Conservation (phyloP, 768 basidiomycete species). For the Boletus coccyginus region DNA sequence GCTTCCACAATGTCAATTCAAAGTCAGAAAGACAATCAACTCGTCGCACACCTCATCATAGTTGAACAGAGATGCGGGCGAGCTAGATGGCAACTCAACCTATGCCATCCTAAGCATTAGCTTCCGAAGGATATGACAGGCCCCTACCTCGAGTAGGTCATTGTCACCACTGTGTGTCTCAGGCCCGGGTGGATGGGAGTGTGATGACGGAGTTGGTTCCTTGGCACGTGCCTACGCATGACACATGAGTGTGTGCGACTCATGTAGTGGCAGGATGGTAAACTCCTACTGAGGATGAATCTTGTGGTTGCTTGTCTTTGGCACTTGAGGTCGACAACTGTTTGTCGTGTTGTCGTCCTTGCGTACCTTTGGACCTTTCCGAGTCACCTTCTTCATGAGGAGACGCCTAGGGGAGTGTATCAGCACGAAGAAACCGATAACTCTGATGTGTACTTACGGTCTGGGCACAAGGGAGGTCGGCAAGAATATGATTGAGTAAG, state of each 20-base stretch:
- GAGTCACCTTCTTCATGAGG: neutral
- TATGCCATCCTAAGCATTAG: neutral
- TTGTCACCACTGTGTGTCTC: neutral
- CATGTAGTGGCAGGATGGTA: neutral
- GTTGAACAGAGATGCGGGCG: neutral
- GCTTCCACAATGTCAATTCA: neutral
- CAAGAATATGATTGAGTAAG: neutral
- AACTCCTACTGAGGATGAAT: neutral
- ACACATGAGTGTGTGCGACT: neutral
- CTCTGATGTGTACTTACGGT: neutral
- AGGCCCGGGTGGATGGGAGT: neutral
- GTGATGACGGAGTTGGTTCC: neutral
- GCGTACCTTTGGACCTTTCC: neutral
- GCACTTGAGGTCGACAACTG: neutral
- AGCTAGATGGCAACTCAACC: neutral
- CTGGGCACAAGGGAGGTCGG: neutral
- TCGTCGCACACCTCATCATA: neutral
- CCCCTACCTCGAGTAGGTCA: neutral
- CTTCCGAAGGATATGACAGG: neutral
- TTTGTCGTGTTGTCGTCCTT: neutral
- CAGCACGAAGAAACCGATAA: neutral
- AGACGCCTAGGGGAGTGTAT: neutral
- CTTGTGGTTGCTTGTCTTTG: neutral
- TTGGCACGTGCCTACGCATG: neutral
- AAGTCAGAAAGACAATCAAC: no score